Conservation (phyloP, 225 moss, liverwort and hornwort species). For the Physcomitrellopsis africana region DNA sequence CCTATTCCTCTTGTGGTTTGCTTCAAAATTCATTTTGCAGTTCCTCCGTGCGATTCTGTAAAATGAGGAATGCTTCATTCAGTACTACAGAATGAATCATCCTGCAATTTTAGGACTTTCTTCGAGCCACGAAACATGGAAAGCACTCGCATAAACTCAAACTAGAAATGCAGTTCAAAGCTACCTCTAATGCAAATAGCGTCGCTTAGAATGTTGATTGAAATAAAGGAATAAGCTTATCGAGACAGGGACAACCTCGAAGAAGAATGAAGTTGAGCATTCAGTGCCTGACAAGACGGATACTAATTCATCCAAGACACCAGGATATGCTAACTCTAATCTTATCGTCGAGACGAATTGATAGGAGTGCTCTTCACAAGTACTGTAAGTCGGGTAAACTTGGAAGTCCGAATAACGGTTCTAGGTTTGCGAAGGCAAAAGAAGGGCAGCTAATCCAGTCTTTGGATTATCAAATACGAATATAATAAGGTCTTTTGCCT, state of each 20-base stretch:
- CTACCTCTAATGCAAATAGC: too few relatives aligned
- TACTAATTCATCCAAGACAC: not conserved
- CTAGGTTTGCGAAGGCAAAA: conserved; percentile 3
- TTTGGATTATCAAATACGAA: not conserved
- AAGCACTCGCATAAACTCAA: conserved; percentile 10
- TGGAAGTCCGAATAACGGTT: not conserved
- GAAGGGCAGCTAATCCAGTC: not conserved
- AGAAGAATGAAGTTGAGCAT: not conserved
- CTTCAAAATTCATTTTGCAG: conserved; percentile 20
- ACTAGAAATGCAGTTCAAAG: not conserved
- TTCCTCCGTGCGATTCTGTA: conserved; percentile 10
- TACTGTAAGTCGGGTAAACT: not conserved
- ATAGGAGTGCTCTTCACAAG: not conserved
- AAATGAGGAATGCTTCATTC: conserved; percentile 2
- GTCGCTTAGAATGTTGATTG: too few relatives aligned
- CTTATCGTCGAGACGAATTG: not conserved
- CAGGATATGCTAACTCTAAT: not conserved
- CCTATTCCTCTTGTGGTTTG: conserved; percentile 1
- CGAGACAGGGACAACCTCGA: too few relatives aligned
- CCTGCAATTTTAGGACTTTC: not conserved
- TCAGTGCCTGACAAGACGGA: not conserved
- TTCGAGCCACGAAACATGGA: conserved; percentile 8
- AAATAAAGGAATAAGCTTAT: too few relatives aligned
- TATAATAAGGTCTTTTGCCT: not conserved
- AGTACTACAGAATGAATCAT: not conserved